Conservation (phyloP, 2,329 filamentous ascomycete species). For the Monosporascus sp. region DNA sequence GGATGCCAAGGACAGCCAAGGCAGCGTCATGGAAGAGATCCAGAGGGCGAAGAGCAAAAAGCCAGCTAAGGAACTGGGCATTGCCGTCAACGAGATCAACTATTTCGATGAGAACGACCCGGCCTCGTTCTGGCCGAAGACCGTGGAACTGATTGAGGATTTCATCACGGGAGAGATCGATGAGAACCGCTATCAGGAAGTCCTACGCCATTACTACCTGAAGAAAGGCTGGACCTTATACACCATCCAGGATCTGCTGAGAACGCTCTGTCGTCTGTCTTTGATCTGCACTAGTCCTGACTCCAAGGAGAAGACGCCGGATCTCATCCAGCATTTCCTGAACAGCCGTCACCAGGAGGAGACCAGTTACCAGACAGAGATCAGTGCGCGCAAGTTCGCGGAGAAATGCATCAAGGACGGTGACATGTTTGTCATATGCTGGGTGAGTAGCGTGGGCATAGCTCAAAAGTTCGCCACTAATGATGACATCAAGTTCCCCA, state of each 20-base stretch:
- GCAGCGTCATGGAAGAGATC: slow-evolving; percentile 68
- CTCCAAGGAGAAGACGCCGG: slow-evolving; percentile 85
- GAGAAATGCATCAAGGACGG: slow-evolving; percentile 91
- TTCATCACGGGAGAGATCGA: slow-evolving; percentile 80
- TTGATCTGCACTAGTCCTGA: slow-evolving; percentile 81
- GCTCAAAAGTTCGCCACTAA: slow-evolving; percentile 25
- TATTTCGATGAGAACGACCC: slow-evolving; percentile 66
- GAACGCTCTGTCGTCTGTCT: slow-evolving; percentile 73
- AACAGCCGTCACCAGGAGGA: slow-evolving; percentile 75
- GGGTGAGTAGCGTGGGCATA: slow-evolving; percentile 56
- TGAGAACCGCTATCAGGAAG: slow-evolving; percentile 79
- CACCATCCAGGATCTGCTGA: slow-evolving; percentile 83
- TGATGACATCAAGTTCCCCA: slow-evolving; percentile 53
- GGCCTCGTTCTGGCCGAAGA: slow-evolving; percentile 78
- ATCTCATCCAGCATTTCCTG: slow-evolving; percentile 84
- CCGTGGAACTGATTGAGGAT: slow-evolving; percentile 80
- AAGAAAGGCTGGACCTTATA: slow-evolving; percentile 90
- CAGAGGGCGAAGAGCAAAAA: slow-evolving; percentile 68
- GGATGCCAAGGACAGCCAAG: slow-evolving; percentile 75
- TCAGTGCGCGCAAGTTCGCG: slow-evolving; percentile 84
- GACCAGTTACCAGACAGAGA: slow-evolving; percentile 85
- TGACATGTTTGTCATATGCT: slow-evolving; percentile 85
- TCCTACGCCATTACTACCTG: slow-evolving; percentile 85
- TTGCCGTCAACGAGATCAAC: slow-evolving; percentile 72
- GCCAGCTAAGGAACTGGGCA: slow-evolving; percentile 75